Conservation (phyloP, 495 filamentous ascomycete species). For the Talaromyces adpressus region DNA sequence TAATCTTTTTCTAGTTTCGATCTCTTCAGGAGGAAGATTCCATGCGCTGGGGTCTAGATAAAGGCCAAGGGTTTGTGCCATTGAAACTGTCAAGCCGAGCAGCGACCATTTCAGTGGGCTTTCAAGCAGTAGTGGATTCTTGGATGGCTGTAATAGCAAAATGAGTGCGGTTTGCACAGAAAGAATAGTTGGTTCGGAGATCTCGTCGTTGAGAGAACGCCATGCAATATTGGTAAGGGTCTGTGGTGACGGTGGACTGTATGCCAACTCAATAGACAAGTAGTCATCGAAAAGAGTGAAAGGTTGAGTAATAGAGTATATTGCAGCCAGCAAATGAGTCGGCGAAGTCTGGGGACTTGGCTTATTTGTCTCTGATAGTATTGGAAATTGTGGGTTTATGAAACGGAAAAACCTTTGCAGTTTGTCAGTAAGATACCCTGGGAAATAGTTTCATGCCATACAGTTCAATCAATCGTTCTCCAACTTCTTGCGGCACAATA, state of each 20-base stretch:
- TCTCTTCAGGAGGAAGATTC: background rate
- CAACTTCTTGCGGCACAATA: conserved; percentile 1
- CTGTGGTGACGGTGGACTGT: background rate
- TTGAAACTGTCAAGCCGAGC: background rate
- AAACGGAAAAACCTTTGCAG: background rate
- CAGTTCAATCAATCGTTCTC: conserved; percentile 3
- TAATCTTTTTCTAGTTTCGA: background rate
- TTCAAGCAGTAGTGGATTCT: conserved; percentile 2
- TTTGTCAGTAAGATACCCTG: background rate
- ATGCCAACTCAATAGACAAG: background rate
- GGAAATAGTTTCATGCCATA: background rate
- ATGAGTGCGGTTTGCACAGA: conserved; percentile 1
- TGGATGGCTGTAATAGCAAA: background rate
- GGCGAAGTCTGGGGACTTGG: background rate
- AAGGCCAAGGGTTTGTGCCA: conserved; percentile 5
- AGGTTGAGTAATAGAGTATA: background rate
- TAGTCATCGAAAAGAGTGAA: conserved; percentile 2
- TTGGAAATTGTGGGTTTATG: conserved; percentile 3
- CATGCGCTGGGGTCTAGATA: background rate
- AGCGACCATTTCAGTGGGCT: conserved; percentile 1
- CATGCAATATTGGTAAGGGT: background rate
- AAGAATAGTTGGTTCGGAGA: conserved; percentile 1
- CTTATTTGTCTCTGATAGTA: background rate
- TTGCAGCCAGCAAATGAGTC: background rate
- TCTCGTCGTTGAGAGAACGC: conserved; percentile 2